Base-by-base conservation (phyloP, 768 basidiomycete species). In the Hericium erinaceus region DNA sequence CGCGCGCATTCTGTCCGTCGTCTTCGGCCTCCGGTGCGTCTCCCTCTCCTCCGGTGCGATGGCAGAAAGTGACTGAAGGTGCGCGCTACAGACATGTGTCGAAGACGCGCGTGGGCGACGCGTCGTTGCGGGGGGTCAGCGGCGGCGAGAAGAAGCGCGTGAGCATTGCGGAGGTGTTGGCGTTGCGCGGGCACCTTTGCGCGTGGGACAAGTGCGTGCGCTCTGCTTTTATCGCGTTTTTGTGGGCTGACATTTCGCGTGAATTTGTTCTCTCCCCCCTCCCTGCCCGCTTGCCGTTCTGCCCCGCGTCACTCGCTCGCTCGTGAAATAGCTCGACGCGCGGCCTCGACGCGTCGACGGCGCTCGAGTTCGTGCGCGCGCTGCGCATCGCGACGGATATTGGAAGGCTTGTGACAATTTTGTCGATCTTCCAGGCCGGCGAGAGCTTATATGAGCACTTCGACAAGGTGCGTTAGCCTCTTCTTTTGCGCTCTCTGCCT, bases 401-500 rank as follows among this genome's bases (percentile, higher is more conserved):
- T 13, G 64, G 66, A 26, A 64, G 65, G 39, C 62, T 66, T 56
- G 67, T 85, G 0, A 89, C 85, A 0, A 78, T 93, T 57, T 86
- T 89, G 16, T 86, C 88, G 0, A 80, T 93, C 40, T 92, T 92
- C 70, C 91, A 93, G 70, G 90, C 88, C 10, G 84, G 85, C 52
- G 87, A 92, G 66, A 74, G 75, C 2, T 66, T 86, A 0, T 85
- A 83, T 58, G 59, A 78, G 20, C 72, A 77, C 48, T 92, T 92
- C 65, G 87, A 91, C 75, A 89, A 90, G 67, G 86, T 91, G 16
- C 4, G 44, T 16, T 9, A 12, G 16, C 18, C 20, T 7, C 44
- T 44, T 15, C 15, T 26, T 26, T 26, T 26, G 26, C 26, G 26
- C 26, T 3, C 3, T 26, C 26, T 3, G 5, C 26, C 26, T 26